Percentiles rank a stretch among this genome's conserved stretches.
Evolutionary conservation across 1,139 yeast species (phyloP).

Genomic region (Lodderomyces margitis): DNA sequence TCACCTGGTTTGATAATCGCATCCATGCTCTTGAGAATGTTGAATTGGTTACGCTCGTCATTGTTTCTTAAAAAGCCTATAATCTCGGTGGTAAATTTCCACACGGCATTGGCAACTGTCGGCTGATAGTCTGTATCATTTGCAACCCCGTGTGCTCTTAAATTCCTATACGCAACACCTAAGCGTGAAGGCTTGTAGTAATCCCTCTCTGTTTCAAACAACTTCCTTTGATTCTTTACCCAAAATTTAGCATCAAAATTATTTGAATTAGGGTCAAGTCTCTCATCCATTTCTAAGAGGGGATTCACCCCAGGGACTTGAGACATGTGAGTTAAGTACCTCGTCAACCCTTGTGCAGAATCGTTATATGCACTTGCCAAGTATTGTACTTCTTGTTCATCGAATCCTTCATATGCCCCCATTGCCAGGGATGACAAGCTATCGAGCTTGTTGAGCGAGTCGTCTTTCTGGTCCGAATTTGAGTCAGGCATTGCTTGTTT

Average conservation of each 20-base stretch:
- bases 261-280: slow-evolving; percentile 16
- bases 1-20: slow-evolving; percentile 57
- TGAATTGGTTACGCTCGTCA: slow-evolving; percentile 23
- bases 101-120: slow-evolving; percentile 58
- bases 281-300: slow-evolving; percentile 16
- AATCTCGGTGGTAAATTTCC: slow-evolving; percentile 20
- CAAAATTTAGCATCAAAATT: slow-evolving; percentile 45
- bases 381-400: slow-evolving; percentile 19
- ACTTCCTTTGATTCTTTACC: slow-evolving; percentile 65
- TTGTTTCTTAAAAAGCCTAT: slow-evolving; percentile 44
- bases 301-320: slow-evolving; percentile 52
- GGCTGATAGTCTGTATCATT: slow-evolving; percentile 79
- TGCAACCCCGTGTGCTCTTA: slow-evolving; percentile 74
- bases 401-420: slow-evolving; percentile 4
- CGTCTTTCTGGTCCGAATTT: not conserved
- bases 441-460: not conserved
- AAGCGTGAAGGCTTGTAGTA: slow-evolving; percentile 61
- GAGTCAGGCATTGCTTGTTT: not conserved
- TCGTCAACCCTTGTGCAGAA: slow-evolving; percentile 13
- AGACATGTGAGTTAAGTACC: slow-evolving; percentile 49
- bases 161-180: slow-evolving; percentile 67
- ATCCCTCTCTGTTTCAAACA: slow-evolving; percentile 7
- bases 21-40: slow-evolving; percentile 37
- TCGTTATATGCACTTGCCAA: slow-evolving; percentile 35
- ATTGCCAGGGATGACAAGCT: not conserved